Evolutionary conservation across 1,139 yeast species (phyloP), one percentile per base, ranked within the genome.

Genomic region (Lodderomyces orthopsilosis): DNA sequence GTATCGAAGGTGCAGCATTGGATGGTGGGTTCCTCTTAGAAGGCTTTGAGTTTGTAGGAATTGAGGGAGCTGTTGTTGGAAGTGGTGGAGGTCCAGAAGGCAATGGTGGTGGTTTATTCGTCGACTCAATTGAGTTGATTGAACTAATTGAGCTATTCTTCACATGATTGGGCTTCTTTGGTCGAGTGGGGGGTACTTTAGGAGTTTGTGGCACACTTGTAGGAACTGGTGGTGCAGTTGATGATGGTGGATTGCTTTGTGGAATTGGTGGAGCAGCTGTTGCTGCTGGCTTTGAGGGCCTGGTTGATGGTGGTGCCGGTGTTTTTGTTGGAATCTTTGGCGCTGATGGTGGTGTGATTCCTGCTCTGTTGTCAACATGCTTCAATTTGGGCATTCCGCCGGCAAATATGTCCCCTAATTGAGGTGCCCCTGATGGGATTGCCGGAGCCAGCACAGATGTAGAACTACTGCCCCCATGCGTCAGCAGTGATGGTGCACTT

Each of bases 371-470:
- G 48, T 74, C 77, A 33, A 75, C 74, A 49, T 81, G 82, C 53
- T 78, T 81, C 52, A 89, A 68, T 55, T 85, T 87, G 7, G 96
- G 96, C 61, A 89, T 75, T 1, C 96, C 96, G 9, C 88, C 90
- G 7, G 96, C 94, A 61, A 88, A 82, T 13, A 88, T 75, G 46
- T 85, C 93, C 18, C 91, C 95, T 49, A 88, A 63, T 56, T 73
- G 82, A n/a, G 83, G 84, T 3, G 69, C 69, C 35, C 70, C 67
- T 44, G 64, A 54, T 12, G 58, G 56, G 1, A 56, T 51, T 0
- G 58, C 32, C 1, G 61, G 51, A 4, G 50, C 42, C 12, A 45
- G 22, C 7, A 43, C 35, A 10, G 41, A 13, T 21, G 51, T 48
- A 8, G 52, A 43, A 19, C 52, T 39, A 4, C 44, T 15, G 6